Percentiles rank a stretch among this genome's conserved stretches.
These are phyloP conservation scores for Solanum commersonii DNA, from an alignment of 257 asterid genomes.

Conservation along the genomic window DNA sequence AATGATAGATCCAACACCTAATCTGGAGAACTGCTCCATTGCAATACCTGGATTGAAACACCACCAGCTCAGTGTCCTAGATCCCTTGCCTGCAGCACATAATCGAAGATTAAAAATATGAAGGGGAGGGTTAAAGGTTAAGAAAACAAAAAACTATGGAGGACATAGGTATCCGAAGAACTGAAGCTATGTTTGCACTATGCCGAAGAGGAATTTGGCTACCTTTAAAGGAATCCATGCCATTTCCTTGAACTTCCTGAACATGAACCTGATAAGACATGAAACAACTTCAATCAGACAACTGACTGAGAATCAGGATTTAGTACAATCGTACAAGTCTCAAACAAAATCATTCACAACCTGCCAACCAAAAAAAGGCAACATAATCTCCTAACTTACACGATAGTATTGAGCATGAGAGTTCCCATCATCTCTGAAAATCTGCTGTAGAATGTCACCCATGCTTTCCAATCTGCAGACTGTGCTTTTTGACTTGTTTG, in stretches of 20 bases:
- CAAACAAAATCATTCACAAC: background rate
- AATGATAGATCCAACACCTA: slow-evolving; percentile 82
- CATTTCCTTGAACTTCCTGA: slow-evolving; percentile 65
- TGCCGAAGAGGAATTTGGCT: background rate
- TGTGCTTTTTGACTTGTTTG: slow-evolving; percentile 45
- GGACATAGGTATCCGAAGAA: background rate
- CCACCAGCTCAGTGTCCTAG: slow-evolving; percentile 98
- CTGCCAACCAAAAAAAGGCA: background rate
- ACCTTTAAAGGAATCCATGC: slow-evolving; percentile 62
- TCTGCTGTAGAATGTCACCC: slow-evolving; percentile 65
- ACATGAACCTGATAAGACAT: slow-evolving; percentile 61
- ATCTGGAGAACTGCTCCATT: slow-evolving; percentile 78
- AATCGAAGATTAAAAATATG: background rate
- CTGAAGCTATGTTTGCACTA: background rate
- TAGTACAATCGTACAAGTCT: background rate
- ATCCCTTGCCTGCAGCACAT: slow-evolving; percentile 42
- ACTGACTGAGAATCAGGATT: background rate
- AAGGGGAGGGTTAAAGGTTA: background rate
- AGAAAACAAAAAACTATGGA: background rate
- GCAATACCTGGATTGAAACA: slow-evolving; percentile 98
- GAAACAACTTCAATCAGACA: slow-evolving; percentile 11
- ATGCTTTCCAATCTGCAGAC: slow-evolving; percentile 69
- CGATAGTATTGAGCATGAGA: slow-evolving; percentile 82
- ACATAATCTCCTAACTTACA: slow-evolving; percentile 36
- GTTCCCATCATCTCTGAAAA: slow-evolving; percentile 54